Conservation (phyloP, 805 yeast genomes). For the Candida quercuum region DNA sequence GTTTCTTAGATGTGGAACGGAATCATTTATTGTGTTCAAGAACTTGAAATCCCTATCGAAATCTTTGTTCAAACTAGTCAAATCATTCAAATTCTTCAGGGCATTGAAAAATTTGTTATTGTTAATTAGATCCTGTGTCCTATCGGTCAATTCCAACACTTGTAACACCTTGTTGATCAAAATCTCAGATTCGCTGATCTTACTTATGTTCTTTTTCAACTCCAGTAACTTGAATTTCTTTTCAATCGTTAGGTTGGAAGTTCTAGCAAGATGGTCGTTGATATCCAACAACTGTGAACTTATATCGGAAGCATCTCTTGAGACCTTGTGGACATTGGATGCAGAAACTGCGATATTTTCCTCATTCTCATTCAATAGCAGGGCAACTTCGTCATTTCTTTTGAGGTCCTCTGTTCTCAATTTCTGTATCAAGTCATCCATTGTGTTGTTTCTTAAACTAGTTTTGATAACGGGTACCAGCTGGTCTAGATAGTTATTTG, state of each 20-base stretch:
- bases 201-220: slow-evolving; percentile 56
- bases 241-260: slow-evolving; percentile 61
- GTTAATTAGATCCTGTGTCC: slow-evolving; percentile 73
- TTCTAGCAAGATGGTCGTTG: slow-evolving; percentile 50
- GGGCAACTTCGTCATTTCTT: slow-evolving; percentile 60
- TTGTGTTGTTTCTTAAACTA: slow-evolving; percentile 48
- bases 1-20: slow-evolving; percentile 70
- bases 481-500: slow-evolving; percentile 74
- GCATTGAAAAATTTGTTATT: slow-evolving; percentile 80
- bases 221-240: slow-evolving; percentile 56
- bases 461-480: slow-evolving; percentile 69
- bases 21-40: slow-evolving; percentile 62
- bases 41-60: slow-evolving; percentile 70
- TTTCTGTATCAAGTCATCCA: slow-evolving; percentile 50
- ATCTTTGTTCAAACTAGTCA: slow-evolving; percentile 65
- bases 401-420: slow-evolving; percentile 52
- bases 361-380: slow-evolving; percentile 56
- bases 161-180: slow-evolving; percentile 71
- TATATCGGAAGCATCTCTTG: slow-evolving; percentile 49
- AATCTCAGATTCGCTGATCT: slow-evolving; percentile 65
- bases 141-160: slow-evolving; percentile 80
- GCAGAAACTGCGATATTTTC: slow-evolving; percentile 52
- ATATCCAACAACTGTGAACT: slow-evolving; percentile 50
- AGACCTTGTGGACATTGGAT: slow-evolving; percentile 56
- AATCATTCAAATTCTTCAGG: slow-evolving; percentile 71